Base-by-base conservation (phyloP, 75 land plant genomes). In the Selaginella moellendorffii region DNA sequence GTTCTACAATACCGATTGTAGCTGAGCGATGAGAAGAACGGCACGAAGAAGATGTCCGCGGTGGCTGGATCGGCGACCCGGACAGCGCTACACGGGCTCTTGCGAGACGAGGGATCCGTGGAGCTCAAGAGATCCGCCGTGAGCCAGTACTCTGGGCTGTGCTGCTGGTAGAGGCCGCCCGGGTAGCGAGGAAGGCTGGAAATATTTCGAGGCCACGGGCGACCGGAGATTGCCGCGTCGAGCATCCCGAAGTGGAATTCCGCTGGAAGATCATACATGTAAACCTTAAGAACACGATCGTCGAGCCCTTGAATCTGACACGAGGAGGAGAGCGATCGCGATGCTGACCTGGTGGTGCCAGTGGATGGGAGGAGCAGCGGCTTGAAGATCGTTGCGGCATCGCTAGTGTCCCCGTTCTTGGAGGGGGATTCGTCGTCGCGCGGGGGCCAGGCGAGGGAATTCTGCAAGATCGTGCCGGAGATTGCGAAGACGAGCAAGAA, bases 111-210 rank as follows among this genome's bases (percentile, higher is more conserved):
- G 46, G 46, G 46, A 9, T 0, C 53, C 30, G 22, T 2, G 2
- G 88, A 87, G 1, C 80, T 72, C 17, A 91, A 67, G 27, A 91
- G 84, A 74, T 91, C 97, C 63, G 86, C 68, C 0, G 97, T 91
- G 28, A 91, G 86, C 97, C 97, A 91, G 54, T 87, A 91, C 69
- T 91, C 96, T 0, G 82, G 72, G 52, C 90, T 85, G 64, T 90
- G 96, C 56, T 90, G 96, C 22, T 78, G 63, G 69, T 90, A 81
- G 42, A 91, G 69, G 1, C 97, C 97, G 20, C 97, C 97, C 0
- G 95, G 97, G 53, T 91, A 91, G 2, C 53, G 42, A 12, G 86
- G 84, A 22, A 88, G 53, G 54, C 65, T 30, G 24, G 67, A 31
- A 0, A 52, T 27, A n/a, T 70, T 75, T 30, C 63, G 53, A 2